Evolutionary conservation across 148 eudicot species (phyloP).

Genomic region (Fallopia convolvulus): DNA sequence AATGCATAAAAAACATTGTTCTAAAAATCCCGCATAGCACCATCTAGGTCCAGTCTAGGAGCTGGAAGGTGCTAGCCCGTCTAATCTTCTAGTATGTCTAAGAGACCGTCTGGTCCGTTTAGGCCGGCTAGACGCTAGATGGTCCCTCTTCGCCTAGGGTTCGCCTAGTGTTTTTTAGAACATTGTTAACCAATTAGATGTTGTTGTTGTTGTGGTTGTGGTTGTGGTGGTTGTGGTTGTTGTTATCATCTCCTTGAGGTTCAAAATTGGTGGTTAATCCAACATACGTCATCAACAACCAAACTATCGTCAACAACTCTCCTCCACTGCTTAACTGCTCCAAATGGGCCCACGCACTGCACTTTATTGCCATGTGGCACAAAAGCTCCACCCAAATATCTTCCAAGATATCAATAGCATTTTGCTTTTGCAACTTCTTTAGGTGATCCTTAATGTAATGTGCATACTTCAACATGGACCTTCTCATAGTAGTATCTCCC

Average conservation of each 20-base stretch:
- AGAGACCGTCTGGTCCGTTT: too few relatives aligned
- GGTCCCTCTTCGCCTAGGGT: too few relatives aligned
- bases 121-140: too few relatives aligned
- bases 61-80: too few relatives aligned
- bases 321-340: conserved; percentile 6
- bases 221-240: neutral
- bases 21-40: too few relatives aligned
- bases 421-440: neutral
- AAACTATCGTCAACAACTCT: conserved; percentile 4
- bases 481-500: neutral
- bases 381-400: conserved; percentile 9
- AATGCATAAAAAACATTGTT: neutral
- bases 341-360: neutral
- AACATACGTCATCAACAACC: conserved; percentile 7
- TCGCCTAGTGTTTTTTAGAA: too few relatives aligned
- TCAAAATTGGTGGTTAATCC: conserved; percentile 4
- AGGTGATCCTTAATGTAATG: neutral
- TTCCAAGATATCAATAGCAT: neutral
- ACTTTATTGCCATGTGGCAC: conserved; percentile 3
- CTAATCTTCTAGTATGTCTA: too few relatives aligned
- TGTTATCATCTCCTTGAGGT: neutral
- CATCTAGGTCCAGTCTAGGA: too few relatives aligned
- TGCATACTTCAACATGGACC: conserved; percentile 4
- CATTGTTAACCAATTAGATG: too few relatives aligned
- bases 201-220: neutral